A percentile compares a stretch with the other conserved stretches of the same genome.
phyloP scores from a whole-genome alignment of 768 basidiomycete species.

The Rhizopogon vesiculosus region DNA sequence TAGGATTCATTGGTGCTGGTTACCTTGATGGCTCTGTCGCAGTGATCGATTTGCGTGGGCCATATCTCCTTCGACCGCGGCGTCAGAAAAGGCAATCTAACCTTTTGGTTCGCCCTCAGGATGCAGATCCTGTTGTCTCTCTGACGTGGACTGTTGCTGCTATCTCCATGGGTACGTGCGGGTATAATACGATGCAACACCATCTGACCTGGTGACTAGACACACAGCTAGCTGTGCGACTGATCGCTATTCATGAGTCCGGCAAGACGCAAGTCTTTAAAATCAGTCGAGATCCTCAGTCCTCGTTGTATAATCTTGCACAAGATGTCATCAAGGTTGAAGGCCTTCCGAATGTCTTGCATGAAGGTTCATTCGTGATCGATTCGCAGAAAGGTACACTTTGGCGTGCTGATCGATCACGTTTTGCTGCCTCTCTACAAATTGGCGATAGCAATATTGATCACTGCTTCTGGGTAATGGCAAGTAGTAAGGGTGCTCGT shows the following conservation, averaged over 20 bases:
- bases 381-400: constrained; percentile 47
- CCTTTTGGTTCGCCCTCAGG: constrained; percentile 29
- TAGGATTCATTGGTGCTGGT: constrained; percentile 76
- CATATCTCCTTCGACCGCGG: constrained; percentile 50
- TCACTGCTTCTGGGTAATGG: constrained; percentile 43
- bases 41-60: constrained; percentile 73
- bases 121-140: constrained; percentile 41
- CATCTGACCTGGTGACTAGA: constrained; percentile 27
- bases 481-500: constrained; percentile 56
- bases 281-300: constrained; percentile 31
- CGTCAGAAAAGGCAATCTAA: constrained; percentile 36
- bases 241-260: constrained; percentile 56
- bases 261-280: constrained; percentile 61
- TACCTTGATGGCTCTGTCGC: constrained; percentile 56
- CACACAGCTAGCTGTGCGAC: constrained; percentile 43
- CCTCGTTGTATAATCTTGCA: constrained; percentile 31
- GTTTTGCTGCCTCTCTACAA: constrained; percentile 33
- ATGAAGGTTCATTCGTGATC: constrained; percentile 48
- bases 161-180: constrained; percentile 34
- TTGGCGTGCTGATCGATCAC: constrained; percentile 38
- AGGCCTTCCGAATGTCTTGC: constrained; percentile 39
- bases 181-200: constrained; percentile 30
- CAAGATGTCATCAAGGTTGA: constrained; percentile 33
- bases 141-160: constrained; percentile 63
- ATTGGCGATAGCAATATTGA: constrained; percentile 13